Percentiles rank a stretch among this genome's conserved stretches.
Conservation (phyloP, 2,329 filamentous ascomycete species). For the Pseudocercospora macadamiae region DNA sequence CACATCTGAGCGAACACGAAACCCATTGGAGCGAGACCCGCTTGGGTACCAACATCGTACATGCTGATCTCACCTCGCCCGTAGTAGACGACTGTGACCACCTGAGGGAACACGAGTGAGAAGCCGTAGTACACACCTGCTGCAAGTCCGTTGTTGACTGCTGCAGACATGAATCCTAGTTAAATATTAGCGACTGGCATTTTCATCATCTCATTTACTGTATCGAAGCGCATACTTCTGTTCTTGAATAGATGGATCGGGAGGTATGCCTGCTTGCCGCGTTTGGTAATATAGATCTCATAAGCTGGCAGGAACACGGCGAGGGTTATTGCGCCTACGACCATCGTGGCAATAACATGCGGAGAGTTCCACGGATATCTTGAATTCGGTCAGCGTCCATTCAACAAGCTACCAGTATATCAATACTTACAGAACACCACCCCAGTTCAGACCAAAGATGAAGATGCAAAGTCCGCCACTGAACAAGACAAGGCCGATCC, state of each 20-base stretch:
- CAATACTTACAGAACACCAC: slow-evolving; percentile 31
- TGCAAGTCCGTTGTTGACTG: slow-evolving; percentile 27
- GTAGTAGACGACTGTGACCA: slow-evolving; percentile 28
- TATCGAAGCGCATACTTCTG: slow-evolving; percentile 5
- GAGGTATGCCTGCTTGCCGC: slow-evolving; percentile 28
- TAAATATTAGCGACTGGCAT: background rate
- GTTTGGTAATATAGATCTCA: slow-evolving; percentile 27
- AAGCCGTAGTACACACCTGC: slow-evolving; percentile 31
- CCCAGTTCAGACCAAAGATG: slow-evolving; percentile 33
- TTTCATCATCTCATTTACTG: background rate
- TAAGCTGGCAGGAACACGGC: slow-evolving; percentile 27
- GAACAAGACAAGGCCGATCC: slow-evolving; percentile 28
- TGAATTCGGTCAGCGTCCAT: too few relatives aligned
- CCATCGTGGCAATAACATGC: slow-evolving; percentile 33
- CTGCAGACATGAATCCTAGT: slow-evolving; percentile 23
- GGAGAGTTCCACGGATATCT: slow-evolving; percentile 36
- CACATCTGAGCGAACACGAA: slow-evolving; percentile 33
- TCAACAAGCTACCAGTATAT: too few relatives aligned
- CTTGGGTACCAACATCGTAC: slow-evolving; percentile 29
- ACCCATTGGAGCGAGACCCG: slow-evolving; percentile 27
- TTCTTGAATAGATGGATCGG: slow-evolving; percentile 32
- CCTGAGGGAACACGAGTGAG: slow-evolving; percentile 28
- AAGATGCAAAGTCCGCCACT: slow-evolving; percentile 28
- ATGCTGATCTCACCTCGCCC: slow-evolving; percentile 27
- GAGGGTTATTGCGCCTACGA: slow-evolving; percentile 27